Conservation (phyloP, 1,284 basidiomycete species). For the Pisolithus thermaeus region DNA sequence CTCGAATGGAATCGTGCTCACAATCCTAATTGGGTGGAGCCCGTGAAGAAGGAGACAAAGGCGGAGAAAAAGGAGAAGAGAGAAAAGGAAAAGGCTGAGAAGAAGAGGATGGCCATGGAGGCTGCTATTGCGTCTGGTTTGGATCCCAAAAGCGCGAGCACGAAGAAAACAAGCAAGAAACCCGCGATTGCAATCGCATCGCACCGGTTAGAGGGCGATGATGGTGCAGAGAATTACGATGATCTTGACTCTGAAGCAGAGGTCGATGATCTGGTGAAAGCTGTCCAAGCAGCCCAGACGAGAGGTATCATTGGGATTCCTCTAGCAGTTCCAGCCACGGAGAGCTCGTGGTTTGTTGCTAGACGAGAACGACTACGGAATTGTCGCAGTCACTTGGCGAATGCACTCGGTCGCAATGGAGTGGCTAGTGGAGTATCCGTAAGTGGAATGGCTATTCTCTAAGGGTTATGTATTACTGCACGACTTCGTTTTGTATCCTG, state of each 20-base stretch:
- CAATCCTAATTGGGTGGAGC: constrained; percentile 93
- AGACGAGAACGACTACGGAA: constrained; percentile 66
- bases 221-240: constrained; percentile 68
- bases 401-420: constrained; percentile 40
- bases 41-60: constrained; percentile 78
- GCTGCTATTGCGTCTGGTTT: constrained; percentile 57
- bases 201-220: constrained; percentile 44
- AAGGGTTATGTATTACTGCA: no score
- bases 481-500: no score
- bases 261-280: constrained; percentile 49
- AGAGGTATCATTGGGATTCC: constrained; percentile 45
- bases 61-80: constrained; percentile 77
- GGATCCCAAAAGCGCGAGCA: constrained; percentile 36
- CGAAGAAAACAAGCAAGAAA: constrained; percentile 56
- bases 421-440: constrained; percentile 14
- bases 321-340: constrained; percentile 43
- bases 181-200: constrained; percentile 40
- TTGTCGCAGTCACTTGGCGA: constrained; percentile 59
- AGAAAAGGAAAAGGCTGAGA: constrained; percentile 71
- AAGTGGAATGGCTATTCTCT: constrained; percentile 14
- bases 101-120: constrained; percentile 64
- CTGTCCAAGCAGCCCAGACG: constrained; percentile 50
- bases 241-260: constrained; percentile 78
- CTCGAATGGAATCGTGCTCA: constrained; percentile 91
- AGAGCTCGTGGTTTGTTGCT: constrained; percentile 66